phyloP scores from a whole-genome alignment of 1,139 yeast species.

The Zygotorulaspora mrakii region DNA sequence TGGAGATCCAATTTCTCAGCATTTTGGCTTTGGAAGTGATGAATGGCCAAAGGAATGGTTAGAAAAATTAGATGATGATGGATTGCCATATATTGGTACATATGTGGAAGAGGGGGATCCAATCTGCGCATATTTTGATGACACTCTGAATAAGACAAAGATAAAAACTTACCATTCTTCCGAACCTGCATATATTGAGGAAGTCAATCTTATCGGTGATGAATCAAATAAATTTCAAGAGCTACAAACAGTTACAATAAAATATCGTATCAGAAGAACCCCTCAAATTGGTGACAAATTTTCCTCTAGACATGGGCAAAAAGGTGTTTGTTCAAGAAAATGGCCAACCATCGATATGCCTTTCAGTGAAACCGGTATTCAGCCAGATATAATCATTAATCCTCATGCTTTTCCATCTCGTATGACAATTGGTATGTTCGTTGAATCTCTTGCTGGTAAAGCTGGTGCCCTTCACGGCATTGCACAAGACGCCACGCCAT shows the following conservation, averaged over 20 bases:
- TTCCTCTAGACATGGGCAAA: slow-evolving; percentile 97
- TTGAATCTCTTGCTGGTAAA: slow-evolving; percentile 94
- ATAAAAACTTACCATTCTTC: slow-evolving; percentile 89
- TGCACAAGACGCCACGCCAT: slow-evolving; percentile 96
- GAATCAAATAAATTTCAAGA: slow-evolving; percentile 69
- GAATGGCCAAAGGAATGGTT: slow-evolving; percentile 91
- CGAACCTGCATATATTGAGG: slow-evolving; percentile 94
- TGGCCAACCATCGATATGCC: slow-evolving; percentile 99
- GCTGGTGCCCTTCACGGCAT: slow-evolving; percentile 98
- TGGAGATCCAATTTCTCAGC: slow-evolving; percentile 94
- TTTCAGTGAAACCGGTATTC: slow-evolving; percentile 90
- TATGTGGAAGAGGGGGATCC: slow-evolving; percentile 95
- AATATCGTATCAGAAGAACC: slow-evolving; percentile 84
- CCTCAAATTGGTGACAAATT: slow-evolving; percentile 98
- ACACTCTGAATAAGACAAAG: slow-evolving; percentile 84
- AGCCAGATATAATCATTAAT: slow-evolving; percentile 94
- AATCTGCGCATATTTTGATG: slow-evolving; percentile 87
- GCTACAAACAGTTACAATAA: slow-evolving; percentile 80
- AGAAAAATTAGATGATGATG: slow-evolving; percentile 84
- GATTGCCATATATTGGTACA: slow-evolving; percentile 86
- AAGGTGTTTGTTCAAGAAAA: slow-evolving; percentile 98
- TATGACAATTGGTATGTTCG: slow-evolving; percentile 99
- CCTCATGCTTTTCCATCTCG: slow-evolving; percentile 99
- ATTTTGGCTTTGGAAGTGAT: slow-evolving; percentile 90
- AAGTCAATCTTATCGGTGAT: slow-evolving; percentile 87